Base-by-base conservation (phyloP, 129 eudicot species). In the Erigeron canadensis region DNA sequence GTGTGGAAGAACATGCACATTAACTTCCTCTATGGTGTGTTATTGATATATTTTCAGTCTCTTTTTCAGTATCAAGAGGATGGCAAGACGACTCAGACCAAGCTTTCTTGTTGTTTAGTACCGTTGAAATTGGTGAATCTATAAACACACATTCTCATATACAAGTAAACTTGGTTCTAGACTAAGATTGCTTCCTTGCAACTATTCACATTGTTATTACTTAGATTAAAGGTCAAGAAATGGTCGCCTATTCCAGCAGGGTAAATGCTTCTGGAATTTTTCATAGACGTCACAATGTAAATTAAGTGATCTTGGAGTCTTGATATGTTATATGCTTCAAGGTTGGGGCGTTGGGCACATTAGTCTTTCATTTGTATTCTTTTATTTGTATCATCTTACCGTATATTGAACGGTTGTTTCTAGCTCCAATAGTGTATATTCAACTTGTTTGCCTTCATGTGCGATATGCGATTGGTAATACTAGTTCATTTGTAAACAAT, bases 51-150 rank as follows among this genome's bases (percentile, higher is more conserved):
- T 73, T 84, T 85, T 81, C 85, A 87, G 90, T 86, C 82, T 90
- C 97, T 69, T 87, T 85, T 77, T 91, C 95, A 69, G 91, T 88
- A 81, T 85, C 74, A 42, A 81, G 88, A 74, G 88, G 73, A 17
- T n/a, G 95, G 84, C 73, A 87, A 85, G 76, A 77, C 80, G 65
- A 71, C 39, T 54, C 76, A 73, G 84, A 75, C 77, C 42, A 67
- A 73, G 80, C 82, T 62, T 71, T 45, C 48, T 45, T 63, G 62
- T 69, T 6, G 68, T 41, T n/a, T 13, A 74, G 84, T 78, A 69
- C 47, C 37, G 41, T 67, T 41, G 3, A 28, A 23, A 37, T 46
- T 76, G 81, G 41, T 69, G 39, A 18, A 70, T 73, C 76, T 67
- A 63, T 63, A 76, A 53, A 43, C 50, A 44, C 41, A n/a, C n/a